Evolutionary conservation across 345 rosid species (phyloP).

Genomic region (Passiflora organensis): DNA sequence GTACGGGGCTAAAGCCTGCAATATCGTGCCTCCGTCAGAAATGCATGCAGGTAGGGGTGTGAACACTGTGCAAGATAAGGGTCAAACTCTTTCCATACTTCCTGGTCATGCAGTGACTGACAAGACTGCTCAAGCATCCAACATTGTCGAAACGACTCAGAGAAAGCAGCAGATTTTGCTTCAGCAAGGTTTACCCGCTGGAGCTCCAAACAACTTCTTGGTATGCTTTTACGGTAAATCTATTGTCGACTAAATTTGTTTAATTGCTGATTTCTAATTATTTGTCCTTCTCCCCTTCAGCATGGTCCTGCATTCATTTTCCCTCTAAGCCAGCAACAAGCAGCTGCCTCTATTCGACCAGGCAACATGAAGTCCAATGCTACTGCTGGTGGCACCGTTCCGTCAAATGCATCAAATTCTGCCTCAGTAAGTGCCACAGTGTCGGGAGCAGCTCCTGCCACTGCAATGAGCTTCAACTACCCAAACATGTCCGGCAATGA

Average conservation of each 20-base stretch:
- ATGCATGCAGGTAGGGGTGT: constrained; percentile 53
- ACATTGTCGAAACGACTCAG: constrained; percentile 51
- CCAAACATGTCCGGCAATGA: constrained; percentile 74
- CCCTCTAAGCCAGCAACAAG: constrained; percentile 86
- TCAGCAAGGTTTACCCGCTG: constrained; percentile 79
- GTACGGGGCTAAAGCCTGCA: constrained; percentile 70
- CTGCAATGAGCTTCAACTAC: constrained; percentile 82
- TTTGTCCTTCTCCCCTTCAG: constrained; percentile 30
- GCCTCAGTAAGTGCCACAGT: constrained; percentile 43
- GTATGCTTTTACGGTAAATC: constrained; percentile 31
- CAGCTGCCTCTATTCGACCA: constrained; percentile 58
- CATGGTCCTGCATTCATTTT: constrained; percentile 81
- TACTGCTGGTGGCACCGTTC: constrained; percentile 31
- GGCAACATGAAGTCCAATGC: constrained; percentile 59
- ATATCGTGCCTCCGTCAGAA: constrained; percentile 70
- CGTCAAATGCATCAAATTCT: constrained; percentile 43
- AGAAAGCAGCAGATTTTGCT: constrained; percentile 81
- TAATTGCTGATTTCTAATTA: background rate
- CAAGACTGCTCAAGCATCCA: constrained; percentile 49
- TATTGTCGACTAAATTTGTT: background rate
- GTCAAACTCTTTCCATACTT: constrained; percentile 40
- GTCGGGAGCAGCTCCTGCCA: constrained; percentile 49
- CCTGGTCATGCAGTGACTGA: constrained; percentile 47
- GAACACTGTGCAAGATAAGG: constrained; percentile 55
- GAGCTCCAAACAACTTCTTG: constrained; percentile 67